These are phyloP conservation scores for Irineochytrium annulatum DNA, from an alignment of 192 early-diverging fungal species.

Conservation along the genomic window DNA sequence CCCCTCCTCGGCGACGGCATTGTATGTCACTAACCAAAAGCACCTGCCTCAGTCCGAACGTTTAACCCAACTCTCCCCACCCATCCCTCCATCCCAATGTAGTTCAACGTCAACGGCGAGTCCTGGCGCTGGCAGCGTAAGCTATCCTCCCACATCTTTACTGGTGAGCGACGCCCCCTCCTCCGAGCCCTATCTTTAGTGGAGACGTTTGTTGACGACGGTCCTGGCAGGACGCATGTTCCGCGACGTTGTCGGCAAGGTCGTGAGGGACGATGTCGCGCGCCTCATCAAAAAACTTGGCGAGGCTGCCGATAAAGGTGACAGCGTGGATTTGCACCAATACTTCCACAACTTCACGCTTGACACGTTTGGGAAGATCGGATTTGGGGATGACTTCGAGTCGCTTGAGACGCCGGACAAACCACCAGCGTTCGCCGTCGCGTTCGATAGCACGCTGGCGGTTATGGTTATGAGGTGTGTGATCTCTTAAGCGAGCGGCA, in stretches of 20 bases:
- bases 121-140: conserved; percentile 62
- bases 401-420: not conserved
- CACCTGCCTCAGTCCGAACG: no score
- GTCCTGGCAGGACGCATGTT: conserved; percentile 16
- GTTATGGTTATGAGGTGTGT: no score
- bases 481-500: no score
- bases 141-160: conserved; percentile 38
- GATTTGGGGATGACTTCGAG: not conserved
- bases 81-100: conserved; percentile 55
- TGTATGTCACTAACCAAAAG: no score
- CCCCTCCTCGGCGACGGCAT: conserved; percentile 1
- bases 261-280: conserved; percentile 5
- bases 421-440: not conserved
- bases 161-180: conserved; percentile 13
- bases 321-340: conserved; percentile 5
- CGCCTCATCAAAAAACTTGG: conserved; percentile 22
- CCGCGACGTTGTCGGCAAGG: conserved; percentile 11
- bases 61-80: no score
- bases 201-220: conserved; percentile 3
- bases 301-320: conserved; percentile 23
- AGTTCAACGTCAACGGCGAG: conserved; percentile 66
- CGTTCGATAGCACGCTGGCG: no score
- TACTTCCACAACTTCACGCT: conserved; percentile 4
- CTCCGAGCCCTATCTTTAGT: conserved; percentile 19
- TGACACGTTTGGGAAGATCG: conserved; percentile 1